Evolutionary conservation across 2,329 filamentous ascomycete species (phyloP), one percentile per base, ranked within the genome.

Genomic region (Seiridium cupressi): DNA sequence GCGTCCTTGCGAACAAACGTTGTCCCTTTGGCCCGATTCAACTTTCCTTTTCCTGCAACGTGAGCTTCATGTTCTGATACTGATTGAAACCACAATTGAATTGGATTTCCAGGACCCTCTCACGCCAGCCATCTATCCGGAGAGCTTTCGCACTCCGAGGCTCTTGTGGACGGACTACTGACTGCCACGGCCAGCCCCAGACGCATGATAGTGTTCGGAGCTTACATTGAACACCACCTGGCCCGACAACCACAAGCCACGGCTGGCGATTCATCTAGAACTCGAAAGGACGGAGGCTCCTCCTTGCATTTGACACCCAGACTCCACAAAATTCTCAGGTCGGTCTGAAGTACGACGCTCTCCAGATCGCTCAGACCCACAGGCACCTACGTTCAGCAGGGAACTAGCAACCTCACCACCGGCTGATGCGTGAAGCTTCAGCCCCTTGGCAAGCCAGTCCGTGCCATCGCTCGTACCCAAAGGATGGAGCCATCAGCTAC

Each of bases 351-450:
- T 51, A 51, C 49, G 32, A 51, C 49, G 9, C 9, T 51, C 49
- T 35, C 31, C 49, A 51, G 49, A 42, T 55, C 38, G 51, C 51
- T 42, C 36, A 55, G 51, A 42, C 51, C 51, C 51, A 55, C 51
- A 18, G 31, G 38, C 10, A 26, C 13, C 11, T 9, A 11, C 11
- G 9, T 35, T 51, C 49, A 51, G 49, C 49, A 51, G 49, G 18
- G 4, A 51, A 51, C 32, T 51, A 51, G 49, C 49, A 51, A 13
- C n/a, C n/a, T 32, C 32, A 51, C 49, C 49, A 13, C 49, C 31
- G 31, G 10, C 9, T 13, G 49, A 34, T 51, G 26, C 49, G 49
- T 51, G 49, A 51, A 51, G 31, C 32, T 36, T 32, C 8, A 51
- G n/a, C 49, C 32, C n/a, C 13, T 51, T 51, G 34, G 8, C 34